Evolutionary conservation across 306 rosid genomes (phyloP), one percentile per base, ranked within the genome.

Genomic region (Hippophae rhamnoides): DNA sequence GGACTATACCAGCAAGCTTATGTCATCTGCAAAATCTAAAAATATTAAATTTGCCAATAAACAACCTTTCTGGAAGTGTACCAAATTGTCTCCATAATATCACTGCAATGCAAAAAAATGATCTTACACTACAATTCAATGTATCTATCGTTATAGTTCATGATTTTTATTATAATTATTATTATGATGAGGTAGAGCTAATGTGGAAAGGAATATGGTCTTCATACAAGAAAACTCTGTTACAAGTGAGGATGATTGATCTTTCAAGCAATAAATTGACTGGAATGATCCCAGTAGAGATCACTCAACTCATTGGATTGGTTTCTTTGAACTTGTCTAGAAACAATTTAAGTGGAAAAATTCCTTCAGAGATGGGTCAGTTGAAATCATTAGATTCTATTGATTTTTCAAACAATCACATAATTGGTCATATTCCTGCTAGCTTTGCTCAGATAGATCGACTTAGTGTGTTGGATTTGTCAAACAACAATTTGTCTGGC

Each of bases 261-360:
- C 41, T 75, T 40, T 69, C 79, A 8, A 44, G 65, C 7, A 75
- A 75, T 52, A 40, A 2, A 0, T 56, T 69, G 9, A 60, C 56
- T 14, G 62, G 62, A 10, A 31, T 8, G 8, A 60, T 75, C 45
- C 79, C 79, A 13, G 0, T 3, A n/a, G 63, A 66, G 47, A 56
- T 75, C 13, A 23, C 27, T 3, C 23, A 25, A 49, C 49, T 56
- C 1, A 31, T 38, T 5, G n/a, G 18, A 6, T 31, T 71, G 60
- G 0, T 0, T 3, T 0, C 6, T 3, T 62, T 76, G 41, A 61
- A 71, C 57, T 49, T 76, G 10, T 76, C 64, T 0, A 31, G 51
- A 43, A 58, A 58, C 50, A 12, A 58, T 7, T 43, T 58, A 43
- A 58, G 1, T 41, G 62, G 62, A 31, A 25, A 8, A 44, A 13